Evolutionary conservation across 2,329 filamentous ascomycete species (phyloP).

Genomic region (Herpotrichia juniperi): DNA sequence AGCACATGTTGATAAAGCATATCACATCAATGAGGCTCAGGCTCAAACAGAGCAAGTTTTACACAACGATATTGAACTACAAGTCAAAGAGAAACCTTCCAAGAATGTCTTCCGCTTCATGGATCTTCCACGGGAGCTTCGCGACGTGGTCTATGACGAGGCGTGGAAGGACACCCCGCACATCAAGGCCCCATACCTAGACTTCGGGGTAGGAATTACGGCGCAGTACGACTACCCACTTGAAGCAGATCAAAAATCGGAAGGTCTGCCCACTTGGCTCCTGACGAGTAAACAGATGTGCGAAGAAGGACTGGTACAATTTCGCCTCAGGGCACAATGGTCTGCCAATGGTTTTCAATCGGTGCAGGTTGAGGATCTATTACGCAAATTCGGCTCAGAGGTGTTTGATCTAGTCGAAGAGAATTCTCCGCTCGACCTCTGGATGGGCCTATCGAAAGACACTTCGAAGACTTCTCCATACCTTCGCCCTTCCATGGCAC

Average conservation of each 20-base stretch:
- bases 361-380: too few relatives aligned
- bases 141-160: conserved; percentile 4
- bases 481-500: too few relatives aligned
- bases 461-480: too few relatives aligned
- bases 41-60: too few relatives aligned
- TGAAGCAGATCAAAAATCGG: too few relatives aligned
- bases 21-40: conserved; percentile 8
- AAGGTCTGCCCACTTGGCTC: not conserved
- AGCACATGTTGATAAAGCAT: too few relatives aligned
- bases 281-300: not conserved
- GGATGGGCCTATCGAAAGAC: too few relatives aligned
- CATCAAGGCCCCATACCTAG: not conserved
- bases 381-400: too few relatives aligned
- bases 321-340: not conserved
- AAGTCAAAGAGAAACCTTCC: too few relatives aligned
- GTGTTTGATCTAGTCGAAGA: too few relatives aligned
- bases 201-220: not conserved
- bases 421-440: too few relatives aligned
- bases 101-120: not conserved
- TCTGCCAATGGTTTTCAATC: too few relatives aligned
- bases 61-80: not conserved
- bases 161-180: conserved; percentile 1
- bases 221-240: not conserved
- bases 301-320: not conserved
- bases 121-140: conserved; percentile 2